Evolutionary conservation across 768 basidiomycete genomes (phyloP), one percentile per base, ranked within the genome.

Genomic region (Sarcomyxa edulis): DNA sequence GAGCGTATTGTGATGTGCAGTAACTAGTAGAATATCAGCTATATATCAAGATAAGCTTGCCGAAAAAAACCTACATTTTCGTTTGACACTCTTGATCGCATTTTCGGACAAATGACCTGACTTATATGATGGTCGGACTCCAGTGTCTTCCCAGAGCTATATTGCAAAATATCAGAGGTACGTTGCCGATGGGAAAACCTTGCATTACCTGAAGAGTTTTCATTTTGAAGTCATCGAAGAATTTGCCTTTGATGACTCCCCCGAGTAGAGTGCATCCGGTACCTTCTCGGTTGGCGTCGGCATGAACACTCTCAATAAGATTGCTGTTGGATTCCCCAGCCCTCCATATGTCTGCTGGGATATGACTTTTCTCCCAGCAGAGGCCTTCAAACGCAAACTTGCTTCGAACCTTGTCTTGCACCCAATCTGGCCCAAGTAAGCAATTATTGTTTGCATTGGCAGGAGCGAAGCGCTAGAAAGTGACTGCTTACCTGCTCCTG

Each of bases 291-390:
- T 55, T 49, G 10, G 48, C 44, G 24, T 55, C 44, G 2, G 39
- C 7, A 30, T 55, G 54, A 10, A 45, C 38, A 14, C 32, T 37
- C 28, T 48, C 43, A 16, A 44, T 33, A 37, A 15, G 28, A 35
- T 45, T 56, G 9, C 31, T 50, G 32, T 37, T 48, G 0, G 27
- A 14, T 5, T 47, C 47, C 0, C 49, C 49, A 1, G 40, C 43
- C 14, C 30, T 26, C 52, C 54, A 56, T 7, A 56, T 32, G 8
- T 19, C 40, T 5, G 21, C 8, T 0, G 54, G 51, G n/a, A 56
- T 56, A 10, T 24, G 33, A 27, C 52, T 52, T 16, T 29, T 41
- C 7, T 31, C 42, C 51, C 47, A 49, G 39, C 52, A 56, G 1
- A 56, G 45, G 0, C 30, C 51, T 0, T 18, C 18, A 6, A 53